Conservation (phyloP, 495 filamentous ascomycete species). For the Aspergillus campestris region DNA sequence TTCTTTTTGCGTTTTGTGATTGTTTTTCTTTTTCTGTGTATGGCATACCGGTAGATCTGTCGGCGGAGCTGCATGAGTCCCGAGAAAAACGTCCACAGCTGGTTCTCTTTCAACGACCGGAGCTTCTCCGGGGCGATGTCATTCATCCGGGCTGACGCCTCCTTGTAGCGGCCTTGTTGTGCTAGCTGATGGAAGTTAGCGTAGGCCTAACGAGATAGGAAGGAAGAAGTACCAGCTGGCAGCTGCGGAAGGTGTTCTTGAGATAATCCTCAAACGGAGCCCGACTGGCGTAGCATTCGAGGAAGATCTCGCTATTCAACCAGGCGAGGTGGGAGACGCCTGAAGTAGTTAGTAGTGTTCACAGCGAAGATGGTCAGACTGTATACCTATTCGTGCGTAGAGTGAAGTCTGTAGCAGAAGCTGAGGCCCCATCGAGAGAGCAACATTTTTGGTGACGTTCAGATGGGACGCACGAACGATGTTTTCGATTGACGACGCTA, state of each 20-base stretch:
- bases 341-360: conserved; percentile 20
- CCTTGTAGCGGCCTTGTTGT: conserved; percentile 62
- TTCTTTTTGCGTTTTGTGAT: no score
- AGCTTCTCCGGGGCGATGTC: conserved; percentile 55
- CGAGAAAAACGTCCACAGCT: conserved; percentile 69
- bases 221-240: conserved; percentile 42
- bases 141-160: conserved; percentile 59
- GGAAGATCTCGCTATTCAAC: conserved; percentile 65
- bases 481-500: conserved; percentile 66
- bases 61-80: conserved; percentile 63
- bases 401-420: conserved; percentile 61
- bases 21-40: not conserved
- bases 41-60: conserved; percentile 54
- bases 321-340: conserved; percentile 54
- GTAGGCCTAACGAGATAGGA: not conserved
- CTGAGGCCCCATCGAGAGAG: conserved; percentile 62
- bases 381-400: conserved; percentile 66
- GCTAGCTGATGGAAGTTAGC: conserved; percentile 32
- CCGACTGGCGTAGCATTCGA: conserved; percentile 57
- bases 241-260: conserved; percentile 50
- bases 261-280: conserved; percentile 72
- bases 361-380: not conserved
- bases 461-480: conserved; percentile 76
- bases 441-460: conserved; percentile 66
- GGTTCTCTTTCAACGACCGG: conserved; percentile 68